Evolutionary conservation across 441 rosid species (phyloP).

Genomic region (Syzygium syzygioides): DNA sequence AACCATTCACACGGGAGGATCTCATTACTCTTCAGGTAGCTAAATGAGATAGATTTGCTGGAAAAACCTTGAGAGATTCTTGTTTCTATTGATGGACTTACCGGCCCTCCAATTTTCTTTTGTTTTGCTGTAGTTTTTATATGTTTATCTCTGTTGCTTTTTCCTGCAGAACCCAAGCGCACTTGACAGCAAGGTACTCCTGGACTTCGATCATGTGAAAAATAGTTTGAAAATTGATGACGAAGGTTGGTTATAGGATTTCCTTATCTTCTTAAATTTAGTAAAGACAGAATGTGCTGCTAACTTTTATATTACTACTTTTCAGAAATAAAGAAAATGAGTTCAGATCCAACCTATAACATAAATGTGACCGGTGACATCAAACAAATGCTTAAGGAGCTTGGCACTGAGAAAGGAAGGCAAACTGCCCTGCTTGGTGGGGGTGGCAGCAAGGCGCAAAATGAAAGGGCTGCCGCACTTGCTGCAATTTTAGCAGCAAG

Average conservation of each 20-base stretch:
- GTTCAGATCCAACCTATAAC: slow-evolving; percentile 69
- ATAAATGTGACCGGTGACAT: slow-evolving; percentile 79
- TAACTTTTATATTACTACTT: slow-evolving; percentile 1
- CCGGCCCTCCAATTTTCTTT: not conserved
- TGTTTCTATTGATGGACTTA: not conserved
- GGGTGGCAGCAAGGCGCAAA: slow-evolving; percentile 91
- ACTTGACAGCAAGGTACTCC: slow-evolving; percentile 51
- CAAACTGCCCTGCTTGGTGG: slow-evolving; percentile 86
- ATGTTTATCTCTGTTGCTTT: not conserved
- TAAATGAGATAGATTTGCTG: not conserved
- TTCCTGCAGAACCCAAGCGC: slow-evolving; percentile 71
- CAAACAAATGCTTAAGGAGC: slow-evolving; percentile 81
- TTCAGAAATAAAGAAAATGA: slow-evolving; percentile 64
- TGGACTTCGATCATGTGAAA: slow-evolving; percentile 91
- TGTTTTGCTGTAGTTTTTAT: not conserved
- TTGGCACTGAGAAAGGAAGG: slow-evolving; percentile 90
- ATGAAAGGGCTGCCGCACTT: slow-evolving; percentile 92
- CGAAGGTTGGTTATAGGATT: slow-evolving; percentile 47
- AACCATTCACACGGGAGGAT: slow-evolving; percentile 71
- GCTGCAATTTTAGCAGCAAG: slow-evolving; percentile 80
- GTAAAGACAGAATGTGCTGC: not conserved
- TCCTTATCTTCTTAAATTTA: not conserved
- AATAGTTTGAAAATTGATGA: slow-evolving; percentile 71
- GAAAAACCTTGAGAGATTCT: not conserved
- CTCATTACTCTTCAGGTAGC: slow-evolving; percentile 81